A percentile compares a stretch with the other conserved stretches of the same genome.
phyloP scores from a whole-genome alignment of 2,329 filamentous ascomycete species.

The Fusarium equiseti region DNA sequence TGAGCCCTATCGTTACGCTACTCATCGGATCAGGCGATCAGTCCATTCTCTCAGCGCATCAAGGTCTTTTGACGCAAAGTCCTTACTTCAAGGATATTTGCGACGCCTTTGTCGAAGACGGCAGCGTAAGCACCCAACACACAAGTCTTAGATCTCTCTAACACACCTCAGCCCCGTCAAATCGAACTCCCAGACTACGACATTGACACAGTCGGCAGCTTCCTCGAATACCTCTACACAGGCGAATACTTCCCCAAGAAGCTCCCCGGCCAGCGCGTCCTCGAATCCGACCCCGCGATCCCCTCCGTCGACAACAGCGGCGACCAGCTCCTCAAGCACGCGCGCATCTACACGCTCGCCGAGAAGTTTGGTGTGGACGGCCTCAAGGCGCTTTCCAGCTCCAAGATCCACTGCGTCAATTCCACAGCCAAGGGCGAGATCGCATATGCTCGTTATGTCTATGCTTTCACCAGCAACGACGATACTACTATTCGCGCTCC shows the following conservation, averaged over 20 bases:
- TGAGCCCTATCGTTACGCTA: slow-evolving; percentile 76
- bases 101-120: slow-evolving; percentile 70
- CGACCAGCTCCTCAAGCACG: slow-evolving; percentile 86
- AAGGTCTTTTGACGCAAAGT: slow-evolving; percentile 79
- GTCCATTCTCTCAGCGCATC: slow-evolving; percentile 80
- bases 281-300: slow-evolving; percentile 76
- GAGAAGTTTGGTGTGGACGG: slow-evolving; percentile 77
- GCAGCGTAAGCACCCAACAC: slow-evolving; percentile 72
- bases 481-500: slow-evolving; percentile 42
- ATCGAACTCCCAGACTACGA: slow-evolving; percentile 69
- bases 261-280: slow-evolving; percentile 70
- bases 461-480: slow-evolving; percentile 37
- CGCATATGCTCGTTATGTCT: slow-evolving; percentile 79
- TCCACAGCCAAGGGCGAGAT: slow-evolving; percentile 92
- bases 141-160: too few species aligned
- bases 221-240: slow-evolving; percentile 58
- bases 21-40: slow-evolving; percentile 72
- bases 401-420: slow-evolving; percentile 92
- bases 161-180: slow-evolving; percentile 64
- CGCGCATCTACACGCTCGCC: slow-evolving; percentile 88
- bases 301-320: slow-evolving; percentile 81
- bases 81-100: slow-evolving; percentile 78
- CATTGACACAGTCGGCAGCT: slow-evolving; percentile 53
- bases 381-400: slow-evolving; percentile 82
- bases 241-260: slow-evolving; percentile 77